These are phyloP conservation scores for Apophysomyces sp. DNA, from an alignment of 371 early-diverging fungal genomes.

Conservation along the genomic window DNA sequence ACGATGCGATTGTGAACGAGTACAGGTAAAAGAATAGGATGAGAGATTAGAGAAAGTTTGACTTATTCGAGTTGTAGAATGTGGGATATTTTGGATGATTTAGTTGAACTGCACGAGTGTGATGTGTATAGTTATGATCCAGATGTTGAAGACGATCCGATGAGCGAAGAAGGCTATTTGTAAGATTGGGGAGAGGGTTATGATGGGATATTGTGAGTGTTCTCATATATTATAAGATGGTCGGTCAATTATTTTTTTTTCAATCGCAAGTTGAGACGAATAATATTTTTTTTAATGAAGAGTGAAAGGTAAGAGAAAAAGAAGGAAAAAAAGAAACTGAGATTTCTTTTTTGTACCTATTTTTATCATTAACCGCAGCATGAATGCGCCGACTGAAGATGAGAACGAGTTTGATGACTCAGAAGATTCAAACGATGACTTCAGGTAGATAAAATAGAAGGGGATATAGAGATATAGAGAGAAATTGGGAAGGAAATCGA, in stretches of 20 bases:
- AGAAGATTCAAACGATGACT: constrained; percentile 11
- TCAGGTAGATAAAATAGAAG: constrained; percentile 8
- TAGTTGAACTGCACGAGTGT: constrained; percentile 74
- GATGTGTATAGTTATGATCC: constrained; percentile 85
- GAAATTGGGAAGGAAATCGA: background rate
- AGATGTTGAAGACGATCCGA: constrained; percentile 81
- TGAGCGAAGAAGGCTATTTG: constrained; percentile 68
- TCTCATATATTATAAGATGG: constrained; percentile 55
- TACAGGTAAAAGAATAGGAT: constrained; percentile 18
- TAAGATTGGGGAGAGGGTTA: constrained; percentile 6
- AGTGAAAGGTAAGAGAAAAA: constrained; percentile 66
- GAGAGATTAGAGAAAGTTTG: background rate
- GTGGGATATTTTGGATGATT: constrained; percentile 81
- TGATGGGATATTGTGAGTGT: background rate
- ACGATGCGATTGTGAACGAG: constrained; percentile 47
- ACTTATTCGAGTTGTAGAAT: constrained; percentile 20
- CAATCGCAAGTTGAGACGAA: constrained; percentile 81
- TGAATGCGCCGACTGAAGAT: constrained; percentile 33
- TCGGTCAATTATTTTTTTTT: constrained; percentile 91
- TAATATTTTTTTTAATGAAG: constrained; percentile 82
- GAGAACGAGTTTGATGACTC: constrained; percentile 16
- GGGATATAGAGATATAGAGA: constrained; percentile 3
- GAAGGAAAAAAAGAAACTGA: background rate
- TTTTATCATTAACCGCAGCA: constrained; percentile 11
- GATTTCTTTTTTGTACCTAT: background rate